phyloP scores from a whole-genome alignment of 116 monocot genomes.

The Iris pallida region DNA sequence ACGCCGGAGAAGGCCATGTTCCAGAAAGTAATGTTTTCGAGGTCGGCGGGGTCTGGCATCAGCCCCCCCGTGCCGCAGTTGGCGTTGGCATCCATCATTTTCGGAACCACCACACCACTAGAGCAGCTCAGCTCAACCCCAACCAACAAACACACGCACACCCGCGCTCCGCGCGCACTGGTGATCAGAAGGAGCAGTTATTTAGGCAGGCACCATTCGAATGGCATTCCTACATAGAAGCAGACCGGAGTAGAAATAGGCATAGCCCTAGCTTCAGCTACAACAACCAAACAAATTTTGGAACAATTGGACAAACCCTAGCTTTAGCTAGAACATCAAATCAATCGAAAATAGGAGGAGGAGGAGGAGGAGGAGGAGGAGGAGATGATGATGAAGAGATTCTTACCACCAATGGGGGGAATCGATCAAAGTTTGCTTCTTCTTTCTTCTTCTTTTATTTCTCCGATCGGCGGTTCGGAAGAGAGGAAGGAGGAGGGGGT shows the following conservation, averaged over 20 bases:
- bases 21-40: conserved; percentile 85
- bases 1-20: conserved; percentile 39
- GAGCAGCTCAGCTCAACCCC: not conserved
- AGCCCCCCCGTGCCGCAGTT: conserved; percentile 44
- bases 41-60: conserved; percentile 59
- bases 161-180: not conserved
- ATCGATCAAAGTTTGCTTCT: not conserved
- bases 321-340: not conserved
- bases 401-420: not conserved
- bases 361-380: not conserved
- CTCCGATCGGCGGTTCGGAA: not conserved
- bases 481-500: not conserved
- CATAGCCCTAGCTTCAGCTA: not conserved
- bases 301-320: not conserved
- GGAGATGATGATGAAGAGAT: not conserved
- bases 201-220: not conserved
- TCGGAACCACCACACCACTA: not conserved
- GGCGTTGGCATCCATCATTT: conserved; percentile 34
- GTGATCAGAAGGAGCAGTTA: not conserved
- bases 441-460: not conserved
- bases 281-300: not conserved
- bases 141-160: not conserved
- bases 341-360: not conserved
- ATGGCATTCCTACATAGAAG: not conserved
- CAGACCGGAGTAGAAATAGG: not conserved